Evolutionary conservation across 1,139 yeast species (phyloP).

Genomic region (Blastobotrys malaysiensis): DNA sequence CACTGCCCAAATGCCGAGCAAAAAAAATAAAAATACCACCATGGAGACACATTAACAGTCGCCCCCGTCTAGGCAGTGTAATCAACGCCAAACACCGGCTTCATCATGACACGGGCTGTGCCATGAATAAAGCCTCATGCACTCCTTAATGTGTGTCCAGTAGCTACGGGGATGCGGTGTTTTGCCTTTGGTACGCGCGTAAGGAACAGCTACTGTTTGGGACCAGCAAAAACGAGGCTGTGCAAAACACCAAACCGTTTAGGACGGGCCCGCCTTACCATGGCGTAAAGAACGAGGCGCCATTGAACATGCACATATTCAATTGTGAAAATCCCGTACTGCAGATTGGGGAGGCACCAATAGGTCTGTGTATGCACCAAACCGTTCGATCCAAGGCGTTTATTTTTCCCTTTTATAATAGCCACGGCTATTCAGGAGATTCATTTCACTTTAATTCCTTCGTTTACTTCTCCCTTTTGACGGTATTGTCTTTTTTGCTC

Average conservation of each 20-base stretch:
- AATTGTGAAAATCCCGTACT: background rate
- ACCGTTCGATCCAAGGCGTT: background rate
- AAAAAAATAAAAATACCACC: too few species aligned
- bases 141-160: background rate
- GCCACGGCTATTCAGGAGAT: background rate
- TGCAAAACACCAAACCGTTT: slow-evolving; percentile 2
- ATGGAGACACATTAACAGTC: too few species aligned
- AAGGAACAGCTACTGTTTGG: background rate
- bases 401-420: background rate
- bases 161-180: background rate
- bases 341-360: background rate
- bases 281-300: background rate
- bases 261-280: too few species aligned
- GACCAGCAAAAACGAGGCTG: slow-evolving; percentile 5
- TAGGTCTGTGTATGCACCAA: background rate
- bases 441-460: background rate
- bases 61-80: too few species aligned
- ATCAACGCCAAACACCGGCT: too few species aligned
- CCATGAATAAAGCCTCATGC: background rate
- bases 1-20: background rate
- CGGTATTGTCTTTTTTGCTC: background rate
- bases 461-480: background rate
- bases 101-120: background rate
- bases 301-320: background rate
- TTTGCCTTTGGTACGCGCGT: background rate